Conservation (phyloP, 2,329 filamentous ascomycete genomes). For the Coniochaeta hoffmannii region DNA sequence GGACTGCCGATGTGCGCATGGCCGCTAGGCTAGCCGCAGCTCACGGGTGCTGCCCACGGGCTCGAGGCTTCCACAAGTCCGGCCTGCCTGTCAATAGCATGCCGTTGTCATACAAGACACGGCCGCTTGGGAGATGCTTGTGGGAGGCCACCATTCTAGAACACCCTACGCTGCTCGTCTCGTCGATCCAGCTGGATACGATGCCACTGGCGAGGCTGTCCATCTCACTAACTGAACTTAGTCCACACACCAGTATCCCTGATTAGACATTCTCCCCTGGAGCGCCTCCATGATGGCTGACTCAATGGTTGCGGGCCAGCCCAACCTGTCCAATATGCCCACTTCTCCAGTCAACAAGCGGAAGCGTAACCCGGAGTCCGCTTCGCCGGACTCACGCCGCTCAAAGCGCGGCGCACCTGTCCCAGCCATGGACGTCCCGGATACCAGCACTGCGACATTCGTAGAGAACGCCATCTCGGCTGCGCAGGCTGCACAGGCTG, state of each 20-base stretch:
- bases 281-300: conserved; percentile 34
- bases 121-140: neutral
- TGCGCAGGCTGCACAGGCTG: conserved; percentile 29
- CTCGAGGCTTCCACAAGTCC: neutral
- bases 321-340: conserved; percentile 34
- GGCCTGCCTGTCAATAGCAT: neutral
- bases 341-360: conserved; percentile 44
- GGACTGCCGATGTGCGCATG: neutral
- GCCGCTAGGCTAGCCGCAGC: neutral
- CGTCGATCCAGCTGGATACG: neutral
- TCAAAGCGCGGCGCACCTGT: conserved; percentile 41
- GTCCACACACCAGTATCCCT: neutral
- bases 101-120: neutral
- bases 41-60: neutral
- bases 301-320: conserved; percentile 35
- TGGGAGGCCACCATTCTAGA: neutral
- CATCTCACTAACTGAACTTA: neutral
- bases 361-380: conserved; percentile 43
- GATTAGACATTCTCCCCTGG: neutral
- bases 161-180: neutral
- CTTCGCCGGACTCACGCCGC: conserved; percentile 40
- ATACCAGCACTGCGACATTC: conserved; percentile 40
- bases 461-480: conserved; percentile 47
- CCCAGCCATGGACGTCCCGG: conserved; percentile 34
- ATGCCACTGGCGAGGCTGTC: neutral